These are phyloP conservation scores for Solanum piurae DNA, from an alignment of 257 asterid species.

Conservation along the genomic window DNA sequence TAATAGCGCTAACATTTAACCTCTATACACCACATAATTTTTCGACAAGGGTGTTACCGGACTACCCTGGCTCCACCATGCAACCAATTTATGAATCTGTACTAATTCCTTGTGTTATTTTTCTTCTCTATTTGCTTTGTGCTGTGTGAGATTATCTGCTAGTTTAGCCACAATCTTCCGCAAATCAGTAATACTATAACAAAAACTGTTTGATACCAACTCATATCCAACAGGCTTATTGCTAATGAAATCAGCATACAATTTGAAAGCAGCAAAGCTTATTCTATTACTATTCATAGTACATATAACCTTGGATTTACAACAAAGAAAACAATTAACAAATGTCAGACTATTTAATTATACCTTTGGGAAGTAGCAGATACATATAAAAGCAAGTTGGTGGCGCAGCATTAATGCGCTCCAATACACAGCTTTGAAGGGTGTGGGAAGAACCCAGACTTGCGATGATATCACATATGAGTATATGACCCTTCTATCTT, in stretches of 20 bases:
- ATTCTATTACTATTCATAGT: neutral
- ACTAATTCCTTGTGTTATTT: neutral
- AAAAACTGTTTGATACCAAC: neutral
- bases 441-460: slow-evolving; percentile 11
- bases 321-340: neutral
- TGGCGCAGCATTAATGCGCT: neutral
- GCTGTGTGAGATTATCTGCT: neutral
- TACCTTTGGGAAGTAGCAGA: neutral
- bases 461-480: neutral
- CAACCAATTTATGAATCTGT: too few relatives aligned
- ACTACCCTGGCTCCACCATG: too few relatives aligned
- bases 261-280: neutral
- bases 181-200: neutral
- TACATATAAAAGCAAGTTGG: neutral
- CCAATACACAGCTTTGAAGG: neutral
- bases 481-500: slow-evolving; percentile 3
- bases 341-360: neutral
- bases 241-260: neutral
- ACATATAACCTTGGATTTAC: neutral
- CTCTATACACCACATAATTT: too few relatives aligned
- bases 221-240: neutral
- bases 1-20: too few relatives aligned
- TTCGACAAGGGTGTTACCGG: too few relatives aligned
- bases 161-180: neutral
- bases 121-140: neutral